phyloP scores from a whole-genome alignment of 78 protist genomes.

The Protostelium mycophagum region DNA sequence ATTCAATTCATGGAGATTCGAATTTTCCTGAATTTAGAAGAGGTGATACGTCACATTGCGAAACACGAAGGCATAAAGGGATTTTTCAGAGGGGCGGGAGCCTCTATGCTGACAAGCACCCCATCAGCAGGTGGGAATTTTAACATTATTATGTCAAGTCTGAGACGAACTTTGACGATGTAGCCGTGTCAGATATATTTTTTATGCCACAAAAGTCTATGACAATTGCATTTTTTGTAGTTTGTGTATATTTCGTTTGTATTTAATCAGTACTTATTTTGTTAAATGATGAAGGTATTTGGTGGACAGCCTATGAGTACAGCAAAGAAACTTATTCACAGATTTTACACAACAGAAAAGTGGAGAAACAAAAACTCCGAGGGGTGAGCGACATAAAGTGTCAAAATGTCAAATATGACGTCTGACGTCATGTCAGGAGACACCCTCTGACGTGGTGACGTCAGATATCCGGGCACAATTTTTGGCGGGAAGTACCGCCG shows the following conservation, averaged over 20 bases:
- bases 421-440: neutral
- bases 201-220: too few relatives aligned
- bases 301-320: neutral
- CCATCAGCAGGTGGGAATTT: neutral
- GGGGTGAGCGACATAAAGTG: too few relatives aligned
- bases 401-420: neutral
- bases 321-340: neutral
- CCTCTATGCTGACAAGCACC: neutral
- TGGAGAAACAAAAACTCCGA: neutral
- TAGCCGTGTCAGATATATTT: too few relatives aligned
- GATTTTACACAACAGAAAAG: neutral
- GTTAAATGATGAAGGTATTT: neutral
- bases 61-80: neutral
- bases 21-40: neutral
- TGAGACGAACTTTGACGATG: too few relatives aligned
- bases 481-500: neutral
- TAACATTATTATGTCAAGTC: neutral
- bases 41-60: neutral
- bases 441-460: neutral
- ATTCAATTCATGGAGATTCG: too few relatives aligned
- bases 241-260: too few relatives aligned
- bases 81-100: neutral
- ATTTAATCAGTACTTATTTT: too few relatives aligned
- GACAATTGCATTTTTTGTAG: too few relatives aligned
- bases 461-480: neutral